Conservation (phyloP, 129 eudicot genomes). For the Silybum marianum region DNA sequence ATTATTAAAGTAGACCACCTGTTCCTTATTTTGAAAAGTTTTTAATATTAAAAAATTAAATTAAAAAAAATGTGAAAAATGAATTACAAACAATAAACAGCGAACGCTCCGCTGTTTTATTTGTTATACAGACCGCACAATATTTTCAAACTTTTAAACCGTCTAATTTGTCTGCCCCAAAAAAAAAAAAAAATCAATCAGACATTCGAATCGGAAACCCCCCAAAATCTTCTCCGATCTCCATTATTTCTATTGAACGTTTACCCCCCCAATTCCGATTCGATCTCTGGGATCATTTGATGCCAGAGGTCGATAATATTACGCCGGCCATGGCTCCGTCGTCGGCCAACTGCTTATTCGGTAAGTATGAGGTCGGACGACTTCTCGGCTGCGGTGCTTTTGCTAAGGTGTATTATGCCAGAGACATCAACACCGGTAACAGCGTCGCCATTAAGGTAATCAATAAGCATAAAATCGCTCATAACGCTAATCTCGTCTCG, state of each 20-base stretch:
- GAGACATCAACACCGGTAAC: slow-evolving; percentile 52
- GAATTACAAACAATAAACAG: background rate
- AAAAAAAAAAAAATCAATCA: background rate
- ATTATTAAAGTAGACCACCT: background rate
- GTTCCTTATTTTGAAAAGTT: background rate
- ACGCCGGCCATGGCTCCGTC: slow-evolving; percentile 16
- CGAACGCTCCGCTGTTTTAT: slow-evolving; percentile 18
- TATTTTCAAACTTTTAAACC: background rate
- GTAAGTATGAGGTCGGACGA: slow-evolving; percentile 69
- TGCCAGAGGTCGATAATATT: slow-evolving; percentile 24
- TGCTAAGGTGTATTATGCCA: slow-evolving; percentile 79
- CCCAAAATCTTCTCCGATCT: slow-evolving; percentile 32
- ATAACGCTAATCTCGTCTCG: slow-evolving; percentile 24
- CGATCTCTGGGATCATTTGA: slow-evolving; percentile 39
- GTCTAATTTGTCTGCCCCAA: slow-evolving; percentile 14
- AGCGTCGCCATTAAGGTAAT: slow-evolving; percentile 78
- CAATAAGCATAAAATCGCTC: slow-evolving; percentile 51
- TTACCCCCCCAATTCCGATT: slow-evolving; percentile 9
- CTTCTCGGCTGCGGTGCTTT: slow-evolving; percentile 84
- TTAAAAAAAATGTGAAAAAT: background rate
- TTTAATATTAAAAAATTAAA: background rate
- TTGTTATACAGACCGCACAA: slow-evolving; percentile 3
- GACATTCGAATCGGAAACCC: slow-evolving; percentile 20
- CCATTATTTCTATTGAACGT: slow-evolving; percentile 3
- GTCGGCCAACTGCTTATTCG: slow-evolving; percentile 39